Percentiles rank a stretch among this genome's conserved stretches.
Evolutionary conservation across 176 grass and related monocot genomes (phyloP).

Genomic region (Carex cristatella): DNA sequence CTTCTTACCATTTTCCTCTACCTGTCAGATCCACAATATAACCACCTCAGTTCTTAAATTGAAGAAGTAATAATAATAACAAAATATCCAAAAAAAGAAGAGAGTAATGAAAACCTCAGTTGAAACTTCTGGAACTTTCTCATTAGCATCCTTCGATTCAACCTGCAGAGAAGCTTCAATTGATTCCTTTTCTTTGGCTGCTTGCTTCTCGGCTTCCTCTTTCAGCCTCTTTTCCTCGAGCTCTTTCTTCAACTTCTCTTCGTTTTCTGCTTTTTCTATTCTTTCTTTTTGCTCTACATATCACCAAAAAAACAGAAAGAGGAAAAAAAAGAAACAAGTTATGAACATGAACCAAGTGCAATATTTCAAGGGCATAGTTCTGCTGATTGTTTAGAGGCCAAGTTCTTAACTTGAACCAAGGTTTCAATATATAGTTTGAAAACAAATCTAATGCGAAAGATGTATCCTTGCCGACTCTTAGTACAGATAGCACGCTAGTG

Average conservation of each 20-base stretch:
- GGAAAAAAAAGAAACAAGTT: background rate
- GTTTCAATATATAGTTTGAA: background rate
- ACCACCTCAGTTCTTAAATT: background rate
- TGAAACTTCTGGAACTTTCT: constrained; percentile 31
- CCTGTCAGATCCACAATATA: constrained; percentile 1
- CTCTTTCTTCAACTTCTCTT: constrained; percentile 77
- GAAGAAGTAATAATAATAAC: background rate
- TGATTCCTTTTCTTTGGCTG: constrained; percentile 34
- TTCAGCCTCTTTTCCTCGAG: constrained; percentile 85
- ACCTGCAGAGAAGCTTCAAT: constrained; percentile 36
- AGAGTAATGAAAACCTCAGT: constrained; percentile 45
- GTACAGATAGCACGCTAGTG: too few relatives aligned
- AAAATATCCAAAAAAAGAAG: constrained; percentile 12
- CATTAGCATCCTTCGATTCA: constrained; percentile 32
- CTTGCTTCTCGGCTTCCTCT: constrained; percentile 67
- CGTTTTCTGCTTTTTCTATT: constrained; percentile 88
- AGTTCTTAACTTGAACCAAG: background rate
- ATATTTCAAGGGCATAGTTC: background rate
- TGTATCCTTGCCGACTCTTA: too few relatives aligned
- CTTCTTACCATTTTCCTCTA: constrained; percentile 17
- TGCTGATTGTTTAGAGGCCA: background rate
- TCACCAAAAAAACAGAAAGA: background rate
- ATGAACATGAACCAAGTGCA: background rate
- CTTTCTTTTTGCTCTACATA: constrained; percentile 77
- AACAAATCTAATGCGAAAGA: background rate